Percentiles rank a stretch among this genome's conserved stretches.
phyloP scores from a whole-genome alignment of 306 rosid species.

The Pueraria montana region DNA sequence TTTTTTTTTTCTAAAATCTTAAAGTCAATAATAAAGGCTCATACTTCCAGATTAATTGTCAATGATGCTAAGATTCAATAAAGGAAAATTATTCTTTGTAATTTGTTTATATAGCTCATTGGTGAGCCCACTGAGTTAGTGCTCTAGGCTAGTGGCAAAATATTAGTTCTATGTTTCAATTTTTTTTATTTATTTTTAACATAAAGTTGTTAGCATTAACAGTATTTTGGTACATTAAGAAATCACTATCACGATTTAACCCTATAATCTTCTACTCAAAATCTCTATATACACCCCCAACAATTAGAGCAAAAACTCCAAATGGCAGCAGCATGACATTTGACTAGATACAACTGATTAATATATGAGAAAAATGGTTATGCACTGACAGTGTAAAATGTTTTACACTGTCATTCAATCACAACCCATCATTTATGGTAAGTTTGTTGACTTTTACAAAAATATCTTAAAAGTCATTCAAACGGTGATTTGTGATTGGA shows the following conservation, averaged over 20 bases:
- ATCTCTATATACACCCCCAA: neutral
- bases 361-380: too few species aligned
- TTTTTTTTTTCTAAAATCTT: neutral
- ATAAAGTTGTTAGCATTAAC: slow-evolving; percentile 9
- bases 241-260: neutral
- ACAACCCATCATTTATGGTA: too few species aligned
- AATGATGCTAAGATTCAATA: neutral
- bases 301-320: neutral
- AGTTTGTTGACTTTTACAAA: too few species aligned
- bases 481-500: too few species aligned
- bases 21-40: neutral
- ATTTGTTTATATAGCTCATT: neutral
- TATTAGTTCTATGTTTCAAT: neutral
- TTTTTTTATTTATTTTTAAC: neutral
- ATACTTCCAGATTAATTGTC: neutral
- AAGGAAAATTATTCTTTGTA: neutral
- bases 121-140: neutral
- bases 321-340: neutral
- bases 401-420: too few species aligned
- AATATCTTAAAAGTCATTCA: too few species aligned
- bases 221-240: neutral
- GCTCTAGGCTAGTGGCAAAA: neutral
- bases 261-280: slow-evolving; percentile 22
- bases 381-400: too few species aligned
- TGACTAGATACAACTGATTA: neutral